Evolutionary conservation across 1,284 basidiomycete species (phyloP).

Genomic region (Hypsizygus ulmarius): DNA sequence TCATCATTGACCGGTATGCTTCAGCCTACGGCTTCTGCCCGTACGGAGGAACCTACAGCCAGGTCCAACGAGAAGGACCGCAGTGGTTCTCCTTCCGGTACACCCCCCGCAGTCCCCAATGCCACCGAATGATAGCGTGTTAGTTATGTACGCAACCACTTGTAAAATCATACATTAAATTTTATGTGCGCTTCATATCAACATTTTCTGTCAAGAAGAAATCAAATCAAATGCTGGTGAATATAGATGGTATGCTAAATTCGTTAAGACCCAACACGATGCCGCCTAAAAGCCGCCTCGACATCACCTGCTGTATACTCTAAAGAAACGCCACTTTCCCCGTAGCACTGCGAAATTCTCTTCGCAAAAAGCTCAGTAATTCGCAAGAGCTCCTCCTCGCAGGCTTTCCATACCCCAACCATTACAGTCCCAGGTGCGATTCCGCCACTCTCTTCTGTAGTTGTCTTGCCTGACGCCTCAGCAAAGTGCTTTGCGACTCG

Average conservation of each 20-base stretch:
- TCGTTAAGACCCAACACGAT: slow-evolving; percentile 47
- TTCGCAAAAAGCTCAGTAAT: slow-evolving; percentile 70
- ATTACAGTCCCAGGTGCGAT: slow-evolving; percentile 68
- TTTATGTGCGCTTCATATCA: no score
- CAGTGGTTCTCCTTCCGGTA: background rate
- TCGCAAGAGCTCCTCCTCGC: slow-evolving; percentile 76
- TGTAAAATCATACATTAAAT: no score
- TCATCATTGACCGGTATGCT: slow-evolving; percentile 30
- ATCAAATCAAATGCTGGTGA: background rate
- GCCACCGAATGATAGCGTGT: no score
- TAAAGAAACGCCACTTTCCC: slow-evolving; percentile 63
- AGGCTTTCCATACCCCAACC: slow-evolving; percentile 84
- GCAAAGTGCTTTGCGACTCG: slow-evolving; percentile 96
- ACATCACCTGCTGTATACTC: slow-evolving; percentile 80
- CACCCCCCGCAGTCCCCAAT: background rate
- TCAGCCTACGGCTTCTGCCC: slow-evolving; percentile 3
- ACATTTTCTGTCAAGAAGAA: background rate
- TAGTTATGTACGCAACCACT: no score
- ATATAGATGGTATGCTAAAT: slow-evolving; percentile 4
- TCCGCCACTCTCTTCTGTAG: slow-evolving; percentile 54
- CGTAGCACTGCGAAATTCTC: slow-evolving; percentile 76
- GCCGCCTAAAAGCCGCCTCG: slow-evolving; percentile 71
- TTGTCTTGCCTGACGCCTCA: slow-evolving; percentile 67
- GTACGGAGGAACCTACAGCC: background rate
- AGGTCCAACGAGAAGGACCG: background rate